Evolutionary conservation across 73 alveolate species (phyloP).

Genomic region (Blepharisma japonicum): DNA sequence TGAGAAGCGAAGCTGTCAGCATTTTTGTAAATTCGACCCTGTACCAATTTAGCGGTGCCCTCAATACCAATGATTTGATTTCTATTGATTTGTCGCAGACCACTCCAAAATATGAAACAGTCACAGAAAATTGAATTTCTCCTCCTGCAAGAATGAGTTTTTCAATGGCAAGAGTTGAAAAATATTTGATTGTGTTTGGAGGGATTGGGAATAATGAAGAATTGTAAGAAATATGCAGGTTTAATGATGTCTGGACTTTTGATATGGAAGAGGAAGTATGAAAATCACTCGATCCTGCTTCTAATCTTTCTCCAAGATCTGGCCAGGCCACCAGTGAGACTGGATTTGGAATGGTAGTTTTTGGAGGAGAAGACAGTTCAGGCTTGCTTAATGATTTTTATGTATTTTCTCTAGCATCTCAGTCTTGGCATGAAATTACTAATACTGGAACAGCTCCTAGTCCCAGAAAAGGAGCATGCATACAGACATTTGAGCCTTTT

Average conservation of each 20-base stretch:
- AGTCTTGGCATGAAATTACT: neutral
- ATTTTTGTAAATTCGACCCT: too few relatives aligned
- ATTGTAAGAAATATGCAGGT: neutral
- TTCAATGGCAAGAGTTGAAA: neutral
- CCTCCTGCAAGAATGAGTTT: too few relatives aligned
- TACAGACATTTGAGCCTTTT: neutral
- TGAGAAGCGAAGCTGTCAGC: too few relatives aligned
- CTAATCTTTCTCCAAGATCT: neutral
- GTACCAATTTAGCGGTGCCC: too few relatives aligned
- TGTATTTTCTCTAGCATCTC: neutral
- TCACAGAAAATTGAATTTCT: too few relatives aligned
- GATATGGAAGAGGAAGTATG: neutral
- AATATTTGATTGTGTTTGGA: neutral
- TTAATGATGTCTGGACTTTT: neutral
- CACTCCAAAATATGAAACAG: too few relatives aligned
- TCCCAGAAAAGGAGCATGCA: neutral
- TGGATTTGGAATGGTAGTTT: neutral
- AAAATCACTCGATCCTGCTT: neutral
- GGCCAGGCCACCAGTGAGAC: neutral
- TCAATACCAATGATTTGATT: too few relatives aligned
- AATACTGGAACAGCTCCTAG: neutral
- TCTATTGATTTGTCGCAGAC: too few relatives aligned
- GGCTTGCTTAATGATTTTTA: neutral
- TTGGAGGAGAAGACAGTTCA: conserved; percentile 15
- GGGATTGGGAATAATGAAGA: neutral